A percentile compares a stretch with the other conserved stretches of the same genome.
These are phyloP conservation scores for Exophiala sp. DNA, from an alignment of 2,329 filamentous ascomycete genomes.

Conservation along the genomic window DNA sequence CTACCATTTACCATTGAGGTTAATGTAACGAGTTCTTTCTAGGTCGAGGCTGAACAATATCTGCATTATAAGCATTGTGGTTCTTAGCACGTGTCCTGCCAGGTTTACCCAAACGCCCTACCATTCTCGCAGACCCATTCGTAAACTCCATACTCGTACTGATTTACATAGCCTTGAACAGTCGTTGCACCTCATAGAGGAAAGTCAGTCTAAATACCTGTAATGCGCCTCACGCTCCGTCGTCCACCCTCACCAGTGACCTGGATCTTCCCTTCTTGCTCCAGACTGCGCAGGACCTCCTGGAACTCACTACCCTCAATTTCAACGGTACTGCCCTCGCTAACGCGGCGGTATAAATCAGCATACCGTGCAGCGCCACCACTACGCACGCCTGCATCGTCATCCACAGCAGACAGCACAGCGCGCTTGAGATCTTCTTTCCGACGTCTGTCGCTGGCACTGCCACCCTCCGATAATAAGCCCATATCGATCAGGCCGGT, in stretches of 20 bases:
- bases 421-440: conserved; percentile 81
- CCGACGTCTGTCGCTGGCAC: conserved; percentile 76
- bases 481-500: conserved; percentile 96
- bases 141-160: not conserved
- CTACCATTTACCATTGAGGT: not conserved
- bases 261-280: conserved; percentile 79
- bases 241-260: conserved; percentile 80
- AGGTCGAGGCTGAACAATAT: too few species aligned
- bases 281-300: conserved; percentile 73
- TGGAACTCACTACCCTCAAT: conserved; percentile 78
- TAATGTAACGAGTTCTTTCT: too few species aligned
- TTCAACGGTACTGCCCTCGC: conserved; percentile 64
- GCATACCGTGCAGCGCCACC: conserved; percentile 68
- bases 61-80: too few species aligned
- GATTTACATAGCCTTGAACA: not conserved
- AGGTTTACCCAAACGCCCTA: too few species aligned
- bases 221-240: conserved; percentile 75
- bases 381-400: conserved; percentile 42
- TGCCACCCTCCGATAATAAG: conserved; percentile 89
- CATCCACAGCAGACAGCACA: conserved; percentile 70
- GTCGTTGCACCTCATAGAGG: too few species aligned
- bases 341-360: conserved; percentile 72
- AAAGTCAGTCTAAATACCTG: conserved; percentile 35
- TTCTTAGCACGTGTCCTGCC: too few species aligned
- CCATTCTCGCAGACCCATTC: too few species aligned